phyloP scores from a whole-genome alignment of 2,329 filamentous ascomycete genomes.

The Dothistroma septosporum region DNA sequence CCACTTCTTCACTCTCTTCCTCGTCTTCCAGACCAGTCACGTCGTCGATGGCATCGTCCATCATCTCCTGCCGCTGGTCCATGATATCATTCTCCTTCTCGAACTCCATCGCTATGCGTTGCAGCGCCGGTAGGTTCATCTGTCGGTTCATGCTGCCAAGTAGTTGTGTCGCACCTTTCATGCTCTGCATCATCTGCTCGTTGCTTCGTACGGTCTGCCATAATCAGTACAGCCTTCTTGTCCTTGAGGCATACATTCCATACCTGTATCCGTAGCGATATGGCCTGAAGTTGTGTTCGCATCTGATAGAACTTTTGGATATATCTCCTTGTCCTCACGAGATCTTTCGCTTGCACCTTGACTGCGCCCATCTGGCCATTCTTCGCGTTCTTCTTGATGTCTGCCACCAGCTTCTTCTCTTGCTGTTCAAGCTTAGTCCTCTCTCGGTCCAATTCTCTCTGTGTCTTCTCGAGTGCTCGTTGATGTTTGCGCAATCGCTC shows the following conservation, averaged over 20 bases:
- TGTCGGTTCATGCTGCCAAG: constrained; percentile 95
- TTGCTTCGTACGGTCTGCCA: constrained; percentile 88
- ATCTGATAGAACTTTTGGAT: constrained; percentile 98
- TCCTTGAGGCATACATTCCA: neutral
- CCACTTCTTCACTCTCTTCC: constrained; percentile 93
- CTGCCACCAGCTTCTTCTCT: constrained; percentile 91
- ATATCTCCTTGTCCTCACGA: constrained; percentile 91
- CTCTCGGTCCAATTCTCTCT: constrained; percentile 92
- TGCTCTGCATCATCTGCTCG: constrained; percentile 99
- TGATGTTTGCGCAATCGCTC: constrained; percentile 91
- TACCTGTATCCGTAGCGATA: constrained; percentile 90
- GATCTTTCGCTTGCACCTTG: constrained; percentile 96
- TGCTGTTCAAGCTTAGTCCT: constrained; percentile 95
- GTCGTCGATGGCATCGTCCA: constrained; percentile 98
- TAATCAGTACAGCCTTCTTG: constrained; percentile 1
- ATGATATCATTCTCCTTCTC: constrained; percentile 98
- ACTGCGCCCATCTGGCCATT: constrained; percentile 97
- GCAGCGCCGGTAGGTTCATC: constrained; percentile 93
- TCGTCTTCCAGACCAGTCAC: constrained; percentile 87
- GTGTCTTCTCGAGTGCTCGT: constrained; percentile 92
- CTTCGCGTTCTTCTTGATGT: constrained; percentile 98
- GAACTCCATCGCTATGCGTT: constrained; percentile 98
- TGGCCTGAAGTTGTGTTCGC: constrained; percentile 94
- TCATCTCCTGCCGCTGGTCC: constrained; percentile 98
- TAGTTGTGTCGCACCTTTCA: constrained; percentile 94